phyloP scores from a whole-genome alignment of 768 basidiomycete genomes.

The Leccinum broughii region DNA sequence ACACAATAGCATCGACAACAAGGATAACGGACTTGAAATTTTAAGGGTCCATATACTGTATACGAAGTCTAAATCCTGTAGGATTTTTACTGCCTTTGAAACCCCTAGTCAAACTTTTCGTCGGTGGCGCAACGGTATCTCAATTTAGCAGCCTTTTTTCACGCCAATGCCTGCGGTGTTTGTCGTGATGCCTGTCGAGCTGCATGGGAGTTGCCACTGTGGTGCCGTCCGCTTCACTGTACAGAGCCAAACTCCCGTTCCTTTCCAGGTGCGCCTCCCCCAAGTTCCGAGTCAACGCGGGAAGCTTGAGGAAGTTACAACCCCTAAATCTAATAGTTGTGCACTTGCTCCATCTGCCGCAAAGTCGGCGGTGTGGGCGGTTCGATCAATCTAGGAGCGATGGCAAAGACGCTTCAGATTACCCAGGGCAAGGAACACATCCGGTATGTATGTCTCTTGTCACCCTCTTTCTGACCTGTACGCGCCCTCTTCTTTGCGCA shows the following conservation, averaged over 20 bases:
- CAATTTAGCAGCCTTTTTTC: too few relatives aligned
- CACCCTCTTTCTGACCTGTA: background rate
- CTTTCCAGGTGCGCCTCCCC: constrained; percentile 51
- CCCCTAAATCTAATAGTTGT: constrained; percentile 40
- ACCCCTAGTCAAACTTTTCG: too few relatives aligned
- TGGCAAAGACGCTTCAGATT: constrained; percentile 50
- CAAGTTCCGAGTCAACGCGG: too few relatives aligned
- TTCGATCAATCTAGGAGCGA: constrained; percentile 64
- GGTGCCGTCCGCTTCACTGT: constrained; percentile 29
- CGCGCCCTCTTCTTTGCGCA: too few relatives aligned
- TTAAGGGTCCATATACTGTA: too few relatives aligned
- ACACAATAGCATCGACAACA: too few relatives aligned
- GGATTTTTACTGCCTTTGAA: too few relatives aligned
- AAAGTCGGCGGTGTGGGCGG: constrained; percentile 69
- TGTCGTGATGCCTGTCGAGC: background rate
- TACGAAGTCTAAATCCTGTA: too few relatives aligned
- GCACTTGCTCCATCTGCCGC: constrained; percentile 68
- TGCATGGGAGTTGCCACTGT: background rate
- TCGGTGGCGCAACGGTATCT: too few relatives aligned
- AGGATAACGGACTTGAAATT: too few relatives aligned
- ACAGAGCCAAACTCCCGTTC: constrained; percentile 54
- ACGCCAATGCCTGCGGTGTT: too few relatives aligned
- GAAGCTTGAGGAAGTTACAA: background rate
- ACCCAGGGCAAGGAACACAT: constrained; percentile 53
- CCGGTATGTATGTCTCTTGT: constrained; percentile 36